phyloP scores from a whole-genome alignment of 2,329 filamentous ascomycete species.

The Fusarium globosum region DNA sequence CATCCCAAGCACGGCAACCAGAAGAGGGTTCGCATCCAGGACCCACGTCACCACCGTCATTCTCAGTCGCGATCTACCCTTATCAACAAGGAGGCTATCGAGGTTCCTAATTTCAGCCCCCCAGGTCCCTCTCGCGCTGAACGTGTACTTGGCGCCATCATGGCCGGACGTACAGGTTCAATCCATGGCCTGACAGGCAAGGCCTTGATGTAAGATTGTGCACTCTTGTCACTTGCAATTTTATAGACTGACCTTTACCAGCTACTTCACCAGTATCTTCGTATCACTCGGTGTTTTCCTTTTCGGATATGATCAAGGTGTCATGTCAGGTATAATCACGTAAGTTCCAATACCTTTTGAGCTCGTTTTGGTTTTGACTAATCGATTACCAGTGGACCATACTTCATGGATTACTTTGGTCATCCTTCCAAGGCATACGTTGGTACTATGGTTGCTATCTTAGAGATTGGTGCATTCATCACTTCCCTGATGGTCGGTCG shows the following conservation, averaged over 20 bases:
- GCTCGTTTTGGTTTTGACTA: slow-evolving; percentile 30
- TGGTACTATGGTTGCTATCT: slow-evolving; percentile 96
- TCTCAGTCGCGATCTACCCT: slow-evolving; percentile 55
- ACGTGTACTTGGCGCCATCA: slow-evolving; percentile 81
- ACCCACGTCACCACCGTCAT: slow-evolving; percentile 54
- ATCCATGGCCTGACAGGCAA: slow-evolving; percentile 96
- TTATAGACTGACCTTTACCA: slow-evolving; percentile 52
- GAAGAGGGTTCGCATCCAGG: slow-evolving; percentile 77
- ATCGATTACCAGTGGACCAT: slow-evolving; percentile 72
- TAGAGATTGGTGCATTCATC: slow-evolving; percentile 93
- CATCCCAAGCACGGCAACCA: slow-evolving; percentile 54
- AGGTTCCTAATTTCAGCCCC: slow-evolving; percentile 76
- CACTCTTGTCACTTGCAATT: not conserved
- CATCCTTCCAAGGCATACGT: slow-evolving; percentile 88
- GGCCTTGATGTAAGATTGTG: slow-evolving; percentile 78
- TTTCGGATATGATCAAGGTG: slow-evolving; percentile 90
- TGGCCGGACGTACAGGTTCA: slow-evolving; percentile 81
- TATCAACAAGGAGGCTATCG: slow-evolving; percentile 80
- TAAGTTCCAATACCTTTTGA: slow-evolving; percentile 53
- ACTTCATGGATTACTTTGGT: slow-evolving; percentile 92
- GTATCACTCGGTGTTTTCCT: slow-evolving; percentile 88
- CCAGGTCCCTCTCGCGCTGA: slow-evolving; percentile 73
- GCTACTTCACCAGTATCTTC: slow-evolving; percentile 94
- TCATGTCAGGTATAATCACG: slow-evolving; percentile 82
- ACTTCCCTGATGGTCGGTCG: slow-evolving; percentile 88